Evolutionary conservation across 2,329 filamentous ascomycete species (phyloP), one percentile per base, ranked within the genome.

Genomic region (Monosporascus sp.): DNA sequence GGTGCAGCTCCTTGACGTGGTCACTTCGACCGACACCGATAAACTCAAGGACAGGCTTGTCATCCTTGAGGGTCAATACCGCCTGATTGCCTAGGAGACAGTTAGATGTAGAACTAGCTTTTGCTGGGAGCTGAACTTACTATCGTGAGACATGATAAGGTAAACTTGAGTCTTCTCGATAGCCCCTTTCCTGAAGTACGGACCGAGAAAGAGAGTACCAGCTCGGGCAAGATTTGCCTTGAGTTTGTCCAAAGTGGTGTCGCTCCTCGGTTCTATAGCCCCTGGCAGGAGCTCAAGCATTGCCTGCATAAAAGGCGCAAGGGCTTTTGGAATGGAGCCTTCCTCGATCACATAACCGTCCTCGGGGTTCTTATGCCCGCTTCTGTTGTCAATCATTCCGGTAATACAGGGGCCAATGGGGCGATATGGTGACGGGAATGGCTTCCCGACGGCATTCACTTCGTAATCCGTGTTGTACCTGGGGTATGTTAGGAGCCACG

Each of bases 81-180:
- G 81, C 83, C 67, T 87, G 81, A 60, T 83, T 83, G 44, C 72
- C 75, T 78, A 22, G 15, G 22, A 15, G 22, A 46, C 7, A 3
- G 43, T 46, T 22, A 46, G 43, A 9, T 38, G 36, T 17, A 7
- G 37, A 7, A 5, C 20, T 8, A 27, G 18, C 39, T 22, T 15
- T 20, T 37, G 20, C 9, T 31, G 17, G 27, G 18, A 18, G 15
- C 20, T 7, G 5, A 20, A 63, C 71, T 63, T 71, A 72, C 77
- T 82, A 59, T 87, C 84, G 60, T 87, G 83, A 2, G 79, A 82
- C 82, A 87, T 86, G 62, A 87, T 75, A 4, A 88, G 73, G 63
- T 86, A 88, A 0, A 83, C 76, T 54, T 85, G 80, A 0, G 83
- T 88, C 54, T 71, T 78, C 63, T 81, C 77, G 20, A 86, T 69